Base-by-base conservation (phyloP, 805 yeast genomes). In the Candida ulmi region DNA sequence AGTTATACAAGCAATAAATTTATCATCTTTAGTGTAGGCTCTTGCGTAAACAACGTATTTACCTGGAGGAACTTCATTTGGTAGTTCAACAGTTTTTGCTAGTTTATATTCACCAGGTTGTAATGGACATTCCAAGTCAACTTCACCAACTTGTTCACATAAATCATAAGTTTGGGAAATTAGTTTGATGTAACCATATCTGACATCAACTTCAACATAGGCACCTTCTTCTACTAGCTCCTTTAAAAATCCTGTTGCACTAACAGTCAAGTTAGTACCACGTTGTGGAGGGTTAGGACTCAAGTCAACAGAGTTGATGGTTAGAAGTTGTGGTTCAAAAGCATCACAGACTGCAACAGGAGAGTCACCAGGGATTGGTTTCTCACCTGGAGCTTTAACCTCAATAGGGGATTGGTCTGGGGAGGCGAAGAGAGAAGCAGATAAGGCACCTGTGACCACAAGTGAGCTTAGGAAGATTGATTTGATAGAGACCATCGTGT, bases 31-130 rank as follows among this genome's bases (percentile, higher is more conserved):
- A 30, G 95, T 88, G 68, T 76, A 93, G 3, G 98, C 99, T 55
- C 91, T 78, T 16, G 97, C 98, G 38, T 72, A 68, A 21, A 91
- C 95, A 24, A 76, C 67, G 66, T 93, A 93, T 57, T 76, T 83
- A 30, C 99, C 99, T 17, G 98, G 96, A 43, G 99, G 99, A 25
- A 91, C 95, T 60, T 88, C 93, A 13, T 72, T 69, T 15, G 99
- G 99, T 41, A 93, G 77, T 54, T 81, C 90, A 19, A 93, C 95
- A 33, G 68, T 63, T 61, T 88, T 88, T 19, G 72, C 60, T 39
- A 93, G 65, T 38, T 68, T 64, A 51, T 87, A 82, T 36, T 63
- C 59, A 11, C 98, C 99, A 47, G 76, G 67, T 36, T 68, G 58
- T 31, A 93, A 63, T 1, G 99, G 99, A 61, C 99, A 93, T 43